Base-by-base conservation (phyloP, 2,329 filamentous ascomycete species). In the Fusarium tanahbumbuense region DNA sequence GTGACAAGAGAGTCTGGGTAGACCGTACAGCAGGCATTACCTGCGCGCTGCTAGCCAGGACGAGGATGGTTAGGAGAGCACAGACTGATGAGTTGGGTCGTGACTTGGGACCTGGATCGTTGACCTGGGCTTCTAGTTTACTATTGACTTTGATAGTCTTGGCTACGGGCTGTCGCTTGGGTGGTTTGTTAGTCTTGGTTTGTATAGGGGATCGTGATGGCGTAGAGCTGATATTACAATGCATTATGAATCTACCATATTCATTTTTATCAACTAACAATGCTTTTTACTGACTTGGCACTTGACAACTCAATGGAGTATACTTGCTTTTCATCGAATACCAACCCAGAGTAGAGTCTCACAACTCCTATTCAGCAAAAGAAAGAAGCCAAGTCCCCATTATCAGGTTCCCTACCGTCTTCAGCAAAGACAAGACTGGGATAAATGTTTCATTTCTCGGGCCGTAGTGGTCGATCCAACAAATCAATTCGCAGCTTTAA, bases 361-460 rank as follows among this genome's bases (percentile, higher is more conserved):
- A 15, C 3, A 16, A 15, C 34, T 52, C 9, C 18, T 15, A 11
- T 7, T n/a, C 8, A 41, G 16, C 32, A 42, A 18, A 41, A 42
- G 23, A 28, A 52, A 52, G 34, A 34, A 52, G 49, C 20, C 15
- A n/a, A 20, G 20, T 32, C 15, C 47, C 47, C 30, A 32, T 22
- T 18, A 28, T 32, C 27, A 62, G 45, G 45, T 27, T n/a, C 18
- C 25, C 6, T 18, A 23, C 25, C 27, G n/a, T 44, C 27, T 54
- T 44, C 50, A 30, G 20, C 37, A 22, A 47, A 54, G 37, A 22
- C 50, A 47, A 53, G 37, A 22, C 50, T 30, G 10, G 45, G 45
- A 30, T 40, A 37, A 50, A 50, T 34, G 63, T 66, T 66, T 66
- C 61, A 67, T 44, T 52, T 30, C 63, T 67, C 63, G 63, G 46